Evolutionary conservation across 1,284 basidiomycete species (phyloP), one percentile per base, ranked within the genome.

Genomic region (Cerrena zonata): DNA sequence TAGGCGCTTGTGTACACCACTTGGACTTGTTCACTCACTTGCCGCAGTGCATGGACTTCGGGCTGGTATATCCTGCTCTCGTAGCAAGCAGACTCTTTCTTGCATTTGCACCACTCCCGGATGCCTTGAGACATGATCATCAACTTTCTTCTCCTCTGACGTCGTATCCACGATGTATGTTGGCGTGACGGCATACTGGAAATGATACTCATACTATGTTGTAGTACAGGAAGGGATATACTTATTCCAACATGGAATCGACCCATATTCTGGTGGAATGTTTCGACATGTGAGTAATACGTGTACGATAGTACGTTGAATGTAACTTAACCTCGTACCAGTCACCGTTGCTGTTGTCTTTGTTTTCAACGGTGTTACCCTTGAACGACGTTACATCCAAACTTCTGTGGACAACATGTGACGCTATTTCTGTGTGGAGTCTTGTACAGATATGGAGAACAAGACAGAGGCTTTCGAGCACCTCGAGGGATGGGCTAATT

Each of bases 151-250:
- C 91, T 2, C 89, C 93, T 0, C 62, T 94, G 58, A 94, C 88
- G 5, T 86, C 89, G 15, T 87, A 87, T 66, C 70, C 69, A 46
- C 72, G 73, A 56, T 69, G 74, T 78, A 61, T 63, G 77, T 4
- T 23, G 36, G n/a, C 36, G 45, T 39, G 18, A 36, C 19, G 18
- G 10, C 22, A 15, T n/a, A 18, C 18, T 21, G 21, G 7, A 22
- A 26, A 12, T 38, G n/a, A n/a, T n/a, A 15, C 45, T 52, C 3
- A 39, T 37, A 23, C 15, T 11, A 5, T 36, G 10, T 21, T n/a
- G 39, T 56, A 95, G 93, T 96, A 52, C 81, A 84, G 61, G 94
- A 96, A 68, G 92, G 93, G 2, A 75, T 93, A 7, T 91, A 85
- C 66, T 76, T 95, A 12, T 84, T 83, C 57, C 69, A 75, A 30